Evolutionary conservation across 2,329 filamentous ascomycete genomes (phyloP), one percentile per base, ranked within the genome.

Genomic region (Eutypa lata): DNA sequence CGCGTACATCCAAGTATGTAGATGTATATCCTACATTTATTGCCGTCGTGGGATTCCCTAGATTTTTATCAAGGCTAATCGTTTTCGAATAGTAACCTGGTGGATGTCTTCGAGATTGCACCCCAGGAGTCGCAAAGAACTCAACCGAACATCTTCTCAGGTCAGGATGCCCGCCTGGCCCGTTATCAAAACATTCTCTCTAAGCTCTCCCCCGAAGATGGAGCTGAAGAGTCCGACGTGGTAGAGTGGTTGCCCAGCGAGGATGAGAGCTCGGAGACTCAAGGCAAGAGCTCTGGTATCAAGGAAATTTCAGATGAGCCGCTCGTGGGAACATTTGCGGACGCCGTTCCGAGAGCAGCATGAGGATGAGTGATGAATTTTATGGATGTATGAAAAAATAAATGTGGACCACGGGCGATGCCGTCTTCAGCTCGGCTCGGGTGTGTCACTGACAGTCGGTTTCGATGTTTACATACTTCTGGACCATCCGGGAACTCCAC

Each of bases 81-180:
- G 26, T 31, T n/a, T 50, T 50, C 46, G 56, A 48, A 6, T 63
- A 87, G 84, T 62, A 85, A 86, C 62, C 81, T 87, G 71, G 83
- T 87, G 55, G 84, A 87, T 64, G 82, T 87, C 46, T 87, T 86
- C 69, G 83, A 86, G 57, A 84, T 86, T 63, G 77, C 80, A 35
- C 81, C 82, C 21, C 77, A 80, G 53, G 76, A 77, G 53, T 56
- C 65, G 16, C 64, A 68, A 45, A 64, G 63, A 44, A 54, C 62
- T 28, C 65, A 67, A n/a, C 61, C 64, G 2, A 51, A 59, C 28
- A 52, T 67, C 44, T 63, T 67, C 31, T 74, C 79, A 49, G 78
- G 77, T 47, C 81, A 84, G 64, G 81, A 83, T 56, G 74, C 78
- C 45, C 77, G 79, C 53, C 68, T 82, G 22, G 73, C 79, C 48